Base-by-base conservation (phyloP, 2,329 filamentous ascomycete species). In the Huntiella savannae region DNA sequence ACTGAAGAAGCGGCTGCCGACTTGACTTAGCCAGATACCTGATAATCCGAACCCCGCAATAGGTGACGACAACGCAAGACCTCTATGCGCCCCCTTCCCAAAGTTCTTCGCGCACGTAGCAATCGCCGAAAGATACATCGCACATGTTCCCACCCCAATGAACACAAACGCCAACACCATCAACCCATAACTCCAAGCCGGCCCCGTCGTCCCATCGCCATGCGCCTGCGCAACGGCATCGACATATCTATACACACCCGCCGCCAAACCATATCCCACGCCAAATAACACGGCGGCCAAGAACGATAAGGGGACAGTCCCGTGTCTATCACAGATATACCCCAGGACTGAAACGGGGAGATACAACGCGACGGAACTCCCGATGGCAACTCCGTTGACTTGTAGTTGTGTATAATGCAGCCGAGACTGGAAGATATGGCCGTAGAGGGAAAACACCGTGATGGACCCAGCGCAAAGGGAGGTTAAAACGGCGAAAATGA, bases 21-120 rank as follows among this genome's bases (percentile, higher is more conserved):
- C 65, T 64, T 96, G 88, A 55, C 85, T 92, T 62, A 91, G 71
- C 82, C 91, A 93, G 81, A 98, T 88, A 41, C 87, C 86, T 57
- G 87, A 94, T 48, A 98, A 62, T 0, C 91, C 91, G 59, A 95
- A 94, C 5, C 83, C 80, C 0, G 91, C 85, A 59, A 96, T 95
- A 1, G 91, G 91, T 50, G 84, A 70, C 1, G 88, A n/a, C 35
- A 98, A 69, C 50, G 92, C 88, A 43, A 98, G 65, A 0, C 91
- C 91, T 55, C 88, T 81, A 56, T 92, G 79, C 56, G 79, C 82
- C 3, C 86, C 85, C 50, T 81, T 77, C 42, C 87, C 87, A 63
- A 96, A 98, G 63, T 96, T 98, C 75, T 98, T 98, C 33, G 91
- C 91, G 57, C 86, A 94, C 0, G 88, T 93, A 5, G 88, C 88